A percentile compares a stretch with the other conserved stretches of the same genome.
These are phyloP conservation scores for Atkinsonella hypoxylon DNA, from an alignment of 2,329 filamentous ascomycete species.

Conservation along the genomic window DNA sequence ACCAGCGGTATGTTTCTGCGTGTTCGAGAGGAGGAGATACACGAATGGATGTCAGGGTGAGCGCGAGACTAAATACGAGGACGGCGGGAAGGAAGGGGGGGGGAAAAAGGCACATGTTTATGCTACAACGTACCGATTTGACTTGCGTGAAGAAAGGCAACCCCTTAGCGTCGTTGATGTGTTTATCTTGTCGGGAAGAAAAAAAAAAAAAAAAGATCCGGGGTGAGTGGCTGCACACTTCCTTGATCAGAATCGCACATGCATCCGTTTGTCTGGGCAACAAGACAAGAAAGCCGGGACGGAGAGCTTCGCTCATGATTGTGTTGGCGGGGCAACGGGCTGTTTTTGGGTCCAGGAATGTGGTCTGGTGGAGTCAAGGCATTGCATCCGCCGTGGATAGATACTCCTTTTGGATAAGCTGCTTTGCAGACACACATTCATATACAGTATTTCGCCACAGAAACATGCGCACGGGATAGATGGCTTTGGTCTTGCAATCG, in stretches of 20 bases:
- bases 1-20: constrained; percentile 6
- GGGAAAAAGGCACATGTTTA: too few relatives aligned
- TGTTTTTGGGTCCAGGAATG: constrained; percentile 1
- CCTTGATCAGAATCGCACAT: background rate
- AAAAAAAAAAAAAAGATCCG: too few relatives aligned
- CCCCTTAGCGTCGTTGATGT: too few relatives aligned
- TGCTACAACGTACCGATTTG: too few relatives aligned
- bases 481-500: background rate
- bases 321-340: constrained; percentile 16
- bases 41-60: background rate
- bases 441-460: background rate
- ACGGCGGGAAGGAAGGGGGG: too few relatives aligned
- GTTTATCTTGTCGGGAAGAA: too few relatives aligned
- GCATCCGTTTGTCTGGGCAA: background rate
- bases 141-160: too few relatives aligned
- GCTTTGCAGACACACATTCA: too few relatives aligned
- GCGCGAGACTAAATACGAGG: background rate
- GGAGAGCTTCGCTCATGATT: constrained; percentile 1
- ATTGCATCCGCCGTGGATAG: too few relatives aligned
- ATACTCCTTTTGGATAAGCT: too few relatives aligned
- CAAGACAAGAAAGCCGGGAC: constrained; percentile 11
- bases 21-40: background rate
- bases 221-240: background rate
- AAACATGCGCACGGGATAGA: background rate
- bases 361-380: constrained; percentile 1